Base-by-base conservation (phyloP, 306 rosid genomes). In the Vachellia pachyceras region DNA sequence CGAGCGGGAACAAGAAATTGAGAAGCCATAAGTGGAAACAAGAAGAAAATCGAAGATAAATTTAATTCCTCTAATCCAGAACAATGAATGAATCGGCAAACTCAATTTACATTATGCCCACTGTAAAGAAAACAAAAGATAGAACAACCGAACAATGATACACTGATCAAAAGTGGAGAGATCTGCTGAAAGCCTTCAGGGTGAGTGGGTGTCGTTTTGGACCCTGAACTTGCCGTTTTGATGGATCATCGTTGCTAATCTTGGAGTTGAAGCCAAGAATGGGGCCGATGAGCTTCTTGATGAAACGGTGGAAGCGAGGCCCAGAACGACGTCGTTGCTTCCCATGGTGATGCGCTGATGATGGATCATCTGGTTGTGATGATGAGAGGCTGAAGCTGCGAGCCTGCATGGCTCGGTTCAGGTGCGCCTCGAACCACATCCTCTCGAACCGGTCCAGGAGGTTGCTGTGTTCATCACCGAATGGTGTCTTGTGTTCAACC, bases 391-490 rank as follows among this genome's bases (percentile, higher is more conserved):
- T 37, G 11, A 87, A 82, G 77, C 92, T 91, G 14, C 94, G 81
- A 6, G 75, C 80, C 6, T 89, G 64, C 77, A 90, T 90, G 18
- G 97, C 92, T 47, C 79, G 83, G 77, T 76, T 89, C 20, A 95
- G 90, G 23, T 90, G 94, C 29, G 81, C 86, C 84, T 95, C 96
- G 3, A 91, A 75, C 5, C 94, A 80, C 20, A 81, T 25, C 50
- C 98, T 88, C 88, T 95, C 99, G 52, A 83, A 93, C 47, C 79
- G 88, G 69, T 95, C 99, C 82, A 95, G 64, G 3, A 95, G 88
- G 46, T 57, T 82, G 86, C 97, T 95, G 29, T 89, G 69, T 78
- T 89, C 93, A 20, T 95, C 99, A 3, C 98, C 98, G n/a, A 90
- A 91, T 12, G 61, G 29, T 44, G 84, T 89, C 18, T 22, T n/a